Evolutionary conservation across 306 rosid species (phyloP), one percentile per base, ranked within the genome.

Genomic region (Acacia acuminata): DNA sequence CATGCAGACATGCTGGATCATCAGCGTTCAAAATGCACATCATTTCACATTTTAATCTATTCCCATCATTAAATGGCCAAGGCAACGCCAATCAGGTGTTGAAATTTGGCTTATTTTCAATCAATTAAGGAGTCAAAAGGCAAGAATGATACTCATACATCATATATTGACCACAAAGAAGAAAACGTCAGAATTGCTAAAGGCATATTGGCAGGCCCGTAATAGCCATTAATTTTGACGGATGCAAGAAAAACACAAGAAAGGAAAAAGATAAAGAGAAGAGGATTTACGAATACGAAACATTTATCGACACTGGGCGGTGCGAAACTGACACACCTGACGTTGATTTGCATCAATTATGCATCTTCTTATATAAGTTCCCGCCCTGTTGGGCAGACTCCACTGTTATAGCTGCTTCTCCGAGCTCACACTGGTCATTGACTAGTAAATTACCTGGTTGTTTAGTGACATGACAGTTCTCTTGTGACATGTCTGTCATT

Each of bases 161-260:
- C 42, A 38, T 38, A 38, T 7, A 66, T 79, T 36, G 30, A 74
- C 75, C 53, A 56, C 10, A 30, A 20, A 64, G 68, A 19, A 73
- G 75, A 81, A 38, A 81, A 50, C 32, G 55, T 74, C 63, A 48
- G 48, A 78, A 19, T 7, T 17, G 79, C 73, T 53, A 53, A 32
- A 74, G 67, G 65, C 66, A 51, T 19, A 44, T 24, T 22, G 74
- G 50, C 55, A 16, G 19, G 30, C 61, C 76, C 45, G 8, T 22
- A 58, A 3, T 58, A 24, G 30, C 79, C 79, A 64, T 25, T 61
- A 25, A 14, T 14, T 22, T 73, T 38, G 56, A 73, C 68, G 22
- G 69, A 47, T 48, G 44, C 50, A 34, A 25, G 11, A 53, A 58
- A 51, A 55, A 25, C 43, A 79, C 20, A 17, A 73, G 67, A 53